phyloP scores from a whole-genome alignment of 75 land plant species.

The Gnetum montanum region DNA sequence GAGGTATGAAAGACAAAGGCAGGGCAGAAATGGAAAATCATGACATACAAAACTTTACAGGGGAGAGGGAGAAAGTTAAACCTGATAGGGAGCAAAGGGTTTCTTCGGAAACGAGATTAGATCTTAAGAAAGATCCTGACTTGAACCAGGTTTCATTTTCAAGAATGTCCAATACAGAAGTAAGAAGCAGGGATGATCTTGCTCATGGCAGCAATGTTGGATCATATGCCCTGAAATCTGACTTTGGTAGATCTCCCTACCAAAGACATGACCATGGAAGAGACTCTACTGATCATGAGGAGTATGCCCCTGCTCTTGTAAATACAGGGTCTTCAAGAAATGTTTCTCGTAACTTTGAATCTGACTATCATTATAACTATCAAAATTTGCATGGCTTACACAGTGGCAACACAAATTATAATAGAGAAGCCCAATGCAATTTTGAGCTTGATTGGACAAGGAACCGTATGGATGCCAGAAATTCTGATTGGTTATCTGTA shows the following conservation, averaged over 20 bases:
- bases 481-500: slow-evolving; percentile 1
- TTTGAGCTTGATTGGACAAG: slow-evolving; percentile 1
- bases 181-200: background rate
- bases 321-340: background rate
- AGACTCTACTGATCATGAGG: background rate
- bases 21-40: background rate
- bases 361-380: background rate
- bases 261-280: background rate
- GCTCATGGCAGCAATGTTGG: background rate
- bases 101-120: background rate
- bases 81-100: background rate
- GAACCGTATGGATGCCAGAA: background rate
- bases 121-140: background rate
- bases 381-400: background rate
- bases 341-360: background rate
- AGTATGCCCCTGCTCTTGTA: background rate
- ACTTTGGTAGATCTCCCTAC: background rate
- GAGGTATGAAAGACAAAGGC: background rate
- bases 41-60: slow-evolving; percentile 5
- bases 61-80: background rate
- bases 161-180: slow-evolving; percentile 1
- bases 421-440: background rate
- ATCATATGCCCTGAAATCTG: background rate
- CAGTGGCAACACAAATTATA: background rate
- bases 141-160: background rate